phyloP scores from a whole-genome alignment of 768 basidiomycete genomes.

The Leccinum rimulosum region DNA sequence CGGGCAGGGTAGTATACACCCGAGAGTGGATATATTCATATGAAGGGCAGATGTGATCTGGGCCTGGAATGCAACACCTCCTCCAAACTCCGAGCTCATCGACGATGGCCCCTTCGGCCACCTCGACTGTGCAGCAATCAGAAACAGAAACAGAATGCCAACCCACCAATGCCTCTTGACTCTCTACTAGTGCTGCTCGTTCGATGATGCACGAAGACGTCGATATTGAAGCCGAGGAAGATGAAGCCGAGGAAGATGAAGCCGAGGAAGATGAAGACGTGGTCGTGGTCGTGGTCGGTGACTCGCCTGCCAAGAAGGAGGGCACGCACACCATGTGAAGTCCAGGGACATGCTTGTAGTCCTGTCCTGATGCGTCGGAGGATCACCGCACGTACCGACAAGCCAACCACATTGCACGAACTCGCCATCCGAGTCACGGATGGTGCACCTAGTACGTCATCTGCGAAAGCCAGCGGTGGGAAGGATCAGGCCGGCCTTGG shows the following conservation, averaged over 20 bases:
- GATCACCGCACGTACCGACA: constrained; percentile 13
- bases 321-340: constrained; percentile 29
- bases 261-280: constrained; percentile 23
- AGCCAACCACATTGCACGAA: constrained; percentile 8
- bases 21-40: too few species aligned
- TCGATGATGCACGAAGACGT: constrained; percentile 47
- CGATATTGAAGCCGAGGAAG: constrained; percentile 11
- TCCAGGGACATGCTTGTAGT: constrained; percentile 28
- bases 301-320: constrained; percentile 18
- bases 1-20: too few species aligned
- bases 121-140: constrained; percentile 22
- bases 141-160: constrained; percentile 20
- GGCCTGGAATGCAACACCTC: constrained; percentile 8
- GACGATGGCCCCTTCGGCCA: constrained; percentile 26
- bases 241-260: constrained; percentile 18
- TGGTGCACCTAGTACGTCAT: background rate
- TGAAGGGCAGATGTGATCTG: too few species aligned
- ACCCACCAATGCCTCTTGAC: constrained; percentile 51
- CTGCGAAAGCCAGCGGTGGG: constrained; percentile 6
- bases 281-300: constrained; percentile 4
- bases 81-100: constrained; percentile 33
- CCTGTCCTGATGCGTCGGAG: constrained; percentile 41
- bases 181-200: constrained; percentile 61
- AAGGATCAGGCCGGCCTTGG: constrained; percentile 53
- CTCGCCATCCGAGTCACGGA: constrained; percentile 1